Evolutionary conservation across 768 basidiomycete species (phyloP), one percentile per base, ranked within the genome.

Genomic region (Boletus bicolor): DNA sequence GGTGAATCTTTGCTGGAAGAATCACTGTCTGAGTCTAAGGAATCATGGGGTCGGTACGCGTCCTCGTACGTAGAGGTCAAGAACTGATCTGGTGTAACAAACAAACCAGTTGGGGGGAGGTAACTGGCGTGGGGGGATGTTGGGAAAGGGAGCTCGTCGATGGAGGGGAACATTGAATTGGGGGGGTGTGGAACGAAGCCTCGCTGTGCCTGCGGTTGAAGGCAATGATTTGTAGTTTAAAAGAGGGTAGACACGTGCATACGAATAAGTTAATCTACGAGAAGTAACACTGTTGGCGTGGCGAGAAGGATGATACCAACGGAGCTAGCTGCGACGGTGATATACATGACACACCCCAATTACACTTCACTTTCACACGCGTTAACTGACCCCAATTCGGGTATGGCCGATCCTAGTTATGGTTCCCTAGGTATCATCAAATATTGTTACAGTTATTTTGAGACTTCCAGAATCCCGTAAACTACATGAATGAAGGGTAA

Each of bases 11-110:
- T 54, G 39, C 49, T 45, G 36, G 65, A 51, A 24, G 61, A 30
- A 17, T 57, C 56, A 3, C 46, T 54, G 38, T 55, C 60, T 0
- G 65, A 63, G 58, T 67, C 62, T 0, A 35, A n/a, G 39, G 55
- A 53, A 19, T 44, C 15, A 8, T 44, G 52, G 7, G 37, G 35
- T 11, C 14, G 41, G 49, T 37, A 7, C 5, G 47, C 32, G 4
- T 14, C 17, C 43, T 53, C 53, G 38, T 12, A 24, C 14, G 47
- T 11, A 15, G 49, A 30, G 37, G 10, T 8, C 7, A 41, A 36
- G 15, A 15, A 11, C 14, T 19, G 32, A 24, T 50, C 38, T 26
- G 19, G 10, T 12, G 7, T 39, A 37, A 3, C 5, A 11, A 39
- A 32, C 19, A 36, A 19, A 46, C 30, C 14, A 1, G 21, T 17